phyloP scores from a whole-genome alignment of 148 eudicot species.

The Spergularia marina region DNA sequence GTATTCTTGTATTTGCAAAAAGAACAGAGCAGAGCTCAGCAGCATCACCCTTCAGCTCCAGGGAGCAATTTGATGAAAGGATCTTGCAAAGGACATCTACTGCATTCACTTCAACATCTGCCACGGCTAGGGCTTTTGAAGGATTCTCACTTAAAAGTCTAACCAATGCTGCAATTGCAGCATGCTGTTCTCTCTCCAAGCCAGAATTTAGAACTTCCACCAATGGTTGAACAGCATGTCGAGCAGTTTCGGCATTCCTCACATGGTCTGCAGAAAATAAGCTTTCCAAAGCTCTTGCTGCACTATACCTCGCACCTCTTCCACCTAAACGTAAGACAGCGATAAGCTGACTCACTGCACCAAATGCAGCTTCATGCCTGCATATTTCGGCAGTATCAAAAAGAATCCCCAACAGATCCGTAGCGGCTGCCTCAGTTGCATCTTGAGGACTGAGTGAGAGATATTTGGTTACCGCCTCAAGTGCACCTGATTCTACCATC shows the following conservation, averaged over 20 bases:
- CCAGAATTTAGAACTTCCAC: slow-evolving; percentile 89
- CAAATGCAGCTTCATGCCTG: slow-evolving; percentile 91
- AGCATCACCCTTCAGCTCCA: slow-evolving; percentile 93
- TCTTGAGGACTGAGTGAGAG: slow-evolving; percentile 95
- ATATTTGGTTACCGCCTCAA: slow-evolving; percentile 93
- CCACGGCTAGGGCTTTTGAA: slow-evolving; percentile 82
- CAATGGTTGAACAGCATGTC: slow-evolving; percentile 95
- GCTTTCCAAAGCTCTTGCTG: slow-evolving; percentile 92
- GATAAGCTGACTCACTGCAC: slow-evolving; percentile 86
- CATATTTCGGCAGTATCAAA: slow-evolving; percentile 83
- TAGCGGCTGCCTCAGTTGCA: slow-evolving; percentile 94
- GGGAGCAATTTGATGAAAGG: slow-evolving; percentile 74
- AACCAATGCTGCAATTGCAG: slow-evolving; percentile 92
- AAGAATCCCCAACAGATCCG: slow-evolving; percentile 79
- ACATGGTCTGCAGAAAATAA: slow-evolving; percentile 93
- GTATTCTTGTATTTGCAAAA: slow-evolving; percentile 78
- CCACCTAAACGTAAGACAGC: slow-evolving; percentile 97
- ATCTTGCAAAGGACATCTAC: slow-evolving; percentile 92
- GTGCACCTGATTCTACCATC: slow-evolving; percentile 96
- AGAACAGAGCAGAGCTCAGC: slow-evolving; percentile 89
- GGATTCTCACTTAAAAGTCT: slow-evolving; percentile 82
- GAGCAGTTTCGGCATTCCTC: slow-evolving; percentile 83
- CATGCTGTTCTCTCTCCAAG: slow-evolving; percentile 93
- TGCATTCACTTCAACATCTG: slow-evolving; percentile 90
- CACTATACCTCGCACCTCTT: slow-evolving; percentile 95